Evolutionary conservation across 306 rosid genomes (phyloP), one percentile per base, ranked within the genome.

Genomic region (Prunus salicina): DNA sequence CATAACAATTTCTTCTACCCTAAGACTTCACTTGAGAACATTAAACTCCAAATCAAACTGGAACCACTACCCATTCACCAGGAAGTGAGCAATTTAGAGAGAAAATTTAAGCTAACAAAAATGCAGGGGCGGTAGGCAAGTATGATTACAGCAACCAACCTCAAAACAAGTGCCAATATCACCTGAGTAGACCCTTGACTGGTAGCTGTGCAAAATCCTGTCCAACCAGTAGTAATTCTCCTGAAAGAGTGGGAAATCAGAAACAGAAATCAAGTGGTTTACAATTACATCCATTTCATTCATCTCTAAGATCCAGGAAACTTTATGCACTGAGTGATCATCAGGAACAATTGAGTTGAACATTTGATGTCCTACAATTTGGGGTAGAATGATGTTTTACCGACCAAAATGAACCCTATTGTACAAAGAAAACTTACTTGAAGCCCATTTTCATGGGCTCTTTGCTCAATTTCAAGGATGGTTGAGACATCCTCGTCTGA

Each of bases 221-320:
- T 95, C 98, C 80, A 95, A 90, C 97, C 98, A 90, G 82, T 84
- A 95, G 83, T 90, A 90, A 68, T 92, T 95, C 84, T 95, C 97
- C 98, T 95, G 91, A 85, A 83, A 84, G 61, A 80, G 69, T 51
- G 75, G 75, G 69, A 78, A 78, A 82, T 81, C 79, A 76, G 88
- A 78, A 74, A 66, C 63, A 60, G 43, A 47, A 68, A 80, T 57
- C 38, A 41, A 72, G 64, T n/a, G 72, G 66, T 32, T 62, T 28
- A 49, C 61, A 68, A 58, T 52, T 61, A 73, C 55, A 76, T 69
- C 76, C 77, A 73, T 20, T 65, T 69, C 74, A 71, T 75, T 82
- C 78, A 70, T 19, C 63, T 78, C 79, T 69, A 66, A 67, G 65
- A 64, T 57, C 78, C 85, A 69, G 15, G n/a, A 78, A 58, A 75